A percentile compares a stretch with the other conserved stretches of the same genome.
These are phyloP conservation scores for Cladophialophora immunda DNA, from an alignment of 2,329 filamentous ascomycete genomes.

Conservation along the genomic window DNA sequence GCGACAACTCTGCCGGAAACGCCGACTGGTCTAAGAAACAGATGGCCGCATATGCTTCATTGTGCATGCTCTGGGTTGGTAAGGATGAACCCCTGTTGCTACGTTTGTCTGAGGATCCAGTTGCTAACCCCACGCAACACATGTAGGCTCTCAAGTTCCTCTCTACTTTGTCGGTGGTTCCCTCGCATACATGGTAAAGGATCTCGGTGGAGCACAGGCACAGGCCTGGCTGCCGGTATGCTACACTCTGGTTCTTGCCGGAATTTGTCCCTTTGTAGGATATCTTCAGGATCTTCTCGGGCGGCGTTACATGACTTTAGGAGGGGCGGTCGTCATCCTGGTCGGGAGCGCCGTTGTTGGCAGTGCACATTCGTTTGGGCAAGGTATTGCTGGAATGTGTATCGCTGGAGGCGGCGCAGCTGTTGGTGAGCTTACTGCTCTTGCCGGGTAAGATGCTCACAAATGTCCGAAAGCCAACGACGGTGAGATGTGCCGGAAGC, in stretches of 20 bases:
- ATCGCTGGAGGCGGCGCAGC: slow-evolving; percentile 32
- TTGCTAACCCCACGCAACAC: too few relatives aligned
- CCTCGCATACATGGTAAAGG: slow-evolving; percentile 45
- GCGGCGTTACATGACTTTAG: slow-evolving; percentile 25
- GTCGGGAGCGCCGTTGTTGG: slow-evolving; percentile 30
- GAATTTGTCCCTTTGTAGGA: slow-evolving; percentile 32
- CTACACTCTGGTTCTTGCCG: slow-evolving; percentile 30
- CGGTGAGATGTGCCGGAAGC: background rate
- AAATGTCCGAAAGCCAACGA: background rate
- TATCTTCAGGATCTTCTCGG: slow-evolving; percentile 36
- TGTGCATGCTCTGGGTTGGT: too few relatives aligned
- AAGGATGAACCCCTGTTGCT: too few relatives aligned
- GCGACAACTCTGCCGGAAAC: too few relatives aligned
- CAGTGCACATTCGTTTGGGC: slow-evolving; percentile 28
- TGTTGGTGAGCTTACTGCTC: slow-evolving; percentile 32
- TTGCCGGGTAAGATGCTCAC: slow-evolving; percentile 30
- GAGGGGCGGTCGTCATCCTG: slow-evolving; percentile 21
- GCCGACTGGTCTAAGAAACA: too few relatives aligned
- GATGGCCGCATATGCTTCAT: too few relatives aligned
- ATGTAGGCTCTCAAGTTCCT: slow-evolving; percentile 42
- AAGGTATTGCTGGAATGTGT: slow-evolving; percentile 27
- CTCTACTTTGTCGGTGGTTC: slow-evolving; percentile 43
- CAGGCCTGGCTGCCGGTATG: slow-evolving; percentile 29
- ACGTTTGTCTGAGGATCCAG: too few relatives aligned
- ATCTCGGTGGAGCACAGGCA: slow-evolving; percentile 13